These are phyloP conservation scores for Phytophthora europaea DNA, from an alignment of 352 stramenopile genomes.

Conservation along the genomic window DNA sequence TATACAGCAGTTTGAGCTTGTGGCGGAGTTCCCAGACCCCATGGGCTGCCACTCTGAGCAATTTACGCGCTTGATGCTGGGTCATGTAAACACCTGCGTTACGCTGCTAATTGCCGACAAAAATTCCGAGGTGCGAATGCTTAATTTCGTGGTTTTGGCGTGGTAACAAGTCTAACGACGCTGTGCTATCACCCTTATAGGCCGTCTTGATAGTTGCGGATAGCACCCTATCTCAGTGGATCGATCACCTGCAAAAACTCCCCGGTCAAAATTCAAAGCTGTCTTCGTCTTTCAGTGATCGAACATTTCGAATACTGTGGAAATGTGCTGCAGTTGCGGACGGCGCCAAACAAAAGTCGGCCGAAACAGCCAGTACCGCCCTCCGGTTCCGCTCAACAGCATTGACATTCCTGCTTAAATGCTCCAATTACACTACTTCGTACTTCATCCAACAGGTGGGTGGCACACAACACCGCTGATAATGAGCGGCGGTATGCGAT, in stretches of 20 bases:
- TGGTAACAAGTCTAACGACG: background rate
- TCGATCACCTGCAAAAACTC: slow-evolving; percentile 53
- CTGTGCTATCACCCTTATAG: slow-evolving; percentile 21
- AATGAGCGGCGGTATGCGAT: too few relatives aligned
- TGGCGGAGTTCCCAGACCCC: slow-evolving; percentile 56
- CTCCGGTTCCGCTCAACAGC: slow-evolving; percentile 58
- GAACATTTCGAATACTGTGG: slow-evolving; percentile 77
- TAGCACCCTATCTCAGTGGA: slow-evolving; percentile 55
- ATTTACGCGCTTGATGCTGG: slow-evolving; percentile 62
- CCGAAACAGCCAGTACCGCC: slow-evolving; percentile 25
- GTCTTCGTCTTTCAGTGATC: slow-evolving; percentile 67
- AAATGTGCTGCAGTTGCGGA: slow-evolving; percentile 64
- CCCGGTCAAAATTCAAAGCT: slow-evolving; percentile 63
- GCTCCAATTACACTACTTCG: slow-evolving; percentile 62
- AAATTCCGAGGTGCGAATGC: slow-evolving; percentile 42
- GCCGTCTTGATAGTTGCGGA: slow-evolving; percentile 32
- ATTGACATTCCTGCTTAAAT: slow-evolving; percentile 74
- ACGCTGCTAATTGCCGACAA: slow-evolving; percentile 43
- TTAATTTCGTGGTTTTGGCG: background rate
- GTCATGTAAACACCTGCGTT: slow-evolving; percentile 50
- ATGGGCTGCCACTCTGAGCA: slow-evolving; percentile 48
- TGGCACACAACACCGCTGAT: background rate
- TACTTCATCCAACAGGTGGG: slow-evolving; percentile 75
- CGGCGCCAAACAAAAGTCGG: slow-evolving; percentile 18
- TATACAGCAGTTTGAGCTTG: slow-evolving; percentile 15